Base-by-base conservation (phyloP, 106 monocot genomes). In the Xerophyta viscosa region DNA sequence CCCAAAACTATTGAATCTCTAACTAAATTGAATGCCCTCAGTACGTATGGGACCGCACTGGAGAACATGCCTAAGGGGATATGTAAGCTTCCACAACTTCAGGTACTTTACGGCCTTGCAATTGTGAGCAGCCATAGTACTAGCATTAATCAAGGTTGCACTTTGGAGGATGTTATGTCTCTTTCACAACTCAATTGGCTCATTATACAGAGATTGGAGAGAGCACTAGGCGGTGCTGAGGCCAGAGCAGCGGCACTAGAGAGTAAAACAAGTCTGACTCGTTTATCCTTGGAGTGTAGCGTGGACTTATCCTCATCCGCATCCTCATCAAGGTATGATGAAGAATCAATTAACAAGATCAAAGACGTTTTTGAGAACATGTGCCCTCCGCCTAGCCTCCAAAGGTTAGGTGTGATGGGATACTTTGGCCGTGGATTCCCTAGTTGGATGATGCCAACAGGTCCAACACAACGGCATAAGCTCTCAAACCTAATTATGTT, bases 401-500 rank as follows among this genome's bases (percentile, higher is more conserved):
- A 60, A 27, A 4, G 3, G 0, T 25, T 73, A 24, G 1, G 17
- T 5, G 29, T 73, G 8, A 6, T 21, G 19, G 37, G 27, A 0
- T 73, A 45, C 29, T 73, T 55, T 48, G 72, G 72, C 6, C 37
- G n/a, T 3, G 9, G 29, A 5, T 61, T 44, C 18, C 66, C 66
- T 0, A 66, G n/a, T 15, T 70, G 70, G 70, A 49, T 70, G 62
- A 48, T 20, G 5, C 9, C 3, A 3, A 24, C 14, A 0, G 3
- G 22, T 2, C 6, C 19, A 21, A n/a, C n/a, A n/a, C n/a, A n/a
- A n/a, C n/a, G n/a, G n/a, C 0, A 25, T 3, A 25, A 7, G 21
- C 24, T 71, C 14, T 13, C 41, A 0, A 45, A 64, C 31, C 31
- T 71, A 48, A 29, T 7, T 6, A 0, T 1, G 10, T 27, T 64